Conservation (phyloP, 345 rosid species). For the Pugionium cornutum region DNA sequence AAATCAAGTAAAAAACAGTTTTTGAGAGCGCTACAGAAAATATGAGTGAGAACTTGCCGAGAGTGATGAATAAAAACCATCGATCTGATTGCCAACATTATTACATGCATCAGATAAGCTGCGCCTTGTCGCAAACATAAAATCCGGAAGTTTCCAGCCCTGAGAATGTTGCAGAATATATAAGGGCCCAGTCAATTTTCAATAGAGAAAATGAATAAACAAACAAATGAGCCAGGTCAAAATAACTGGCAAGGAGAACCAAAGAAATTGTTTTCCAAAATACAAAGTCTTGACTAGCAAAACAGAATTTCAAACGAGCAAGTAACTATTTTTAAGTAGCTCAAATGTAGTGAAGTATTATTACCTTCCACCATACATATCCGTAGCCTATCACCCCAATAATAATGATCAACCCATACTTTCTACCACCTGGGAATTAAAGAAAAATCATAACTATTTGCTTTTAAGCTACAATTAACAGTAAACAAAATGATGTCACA, state of each 20-base stretch:
- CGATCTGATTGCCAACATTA: slow-evolving; percentile 72
- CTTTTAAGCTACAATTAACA: not conserved
- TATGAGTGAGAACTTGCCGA: slow-evolving; percentile 48
- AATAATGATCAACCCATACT: slow-evolving; percentile 36
- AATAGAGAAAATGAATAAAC: slow-evolving; percentile 1
- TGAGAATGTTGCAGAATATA: slow-evolving; percentile 37
- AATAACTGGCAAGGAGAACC: slow-evolving; percentile 8
- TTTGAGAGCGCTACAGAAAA: slow-evolving; percentile 1
- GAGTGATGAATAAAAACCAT: slow-evolving; percentile 68
- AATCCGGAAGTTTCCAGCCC: slow-evolving; percentile 96
- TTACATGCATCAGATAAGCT: slow-evolving; percentile 82
- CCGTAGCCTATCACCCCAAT: slow-evolving; percentile 42
- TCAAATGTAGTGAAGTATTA: slow-evolving; percentile 1
- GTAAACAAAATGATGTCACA: slow-evolving; percentile 12
- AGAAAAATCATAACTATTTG: slow-evolving; percentile 5
- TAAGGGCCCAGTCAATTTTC: not conserved
- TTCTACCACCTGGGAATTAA: slow-evolving; percentile 33
- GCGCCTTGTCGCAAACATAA: slow-evolving; percentile 94
- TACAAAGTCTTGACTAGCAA: slow-evolving; percentile 12
- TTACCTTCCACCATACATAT: slow-evolving; percentile 45
- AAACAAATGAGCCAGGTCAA: slow-evolving; percentile 4
- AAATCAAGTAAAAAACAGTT: slow-evolving; percentile 6
- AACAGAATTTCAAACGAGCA: slow-evolving; percentile 9
- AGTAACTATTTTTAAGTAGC: slow-evolving; percentile 12
- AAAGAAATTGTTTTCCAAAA: not conserved